Evolutionary conservation across 805 yeast species (phyloP).

Genomic region (Torulaspora delbrueckii): DNA sequence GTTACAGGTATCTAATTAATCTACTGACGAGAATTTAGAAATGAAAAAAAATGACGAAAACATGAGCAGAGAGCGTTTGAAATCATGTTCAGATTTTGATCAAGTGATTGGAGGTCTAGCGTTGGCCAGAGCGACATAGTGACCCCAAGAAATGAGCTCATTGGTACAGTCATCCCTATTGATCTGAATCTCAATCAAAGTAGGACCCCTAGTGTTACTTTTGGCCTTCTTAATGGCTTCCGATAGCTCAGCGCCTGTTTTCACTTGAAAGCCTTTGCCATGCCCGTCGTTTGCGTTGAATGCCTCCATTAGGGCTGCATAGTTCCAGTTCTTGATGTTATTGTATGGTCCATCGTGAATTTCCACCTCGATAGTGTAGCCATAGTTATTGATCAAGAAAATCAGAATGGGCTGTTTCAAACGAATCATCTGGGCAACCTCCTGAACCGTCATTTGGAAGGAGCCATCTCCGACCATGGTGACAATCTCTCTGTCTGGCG

Average conservation of each 20-base stretch:
- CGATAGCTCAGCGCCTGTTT: background rate
- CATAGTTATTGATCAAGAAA: slow-evolving; percentile 56
- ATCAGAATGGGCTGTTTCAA: slow-evolving; percentile 51
- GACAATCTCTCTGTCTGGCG: slow-evolving; percentile 16
- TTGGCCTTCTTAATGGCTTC: slow-evolving; percentile 1
- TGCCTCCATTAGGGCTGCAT: slow-evolving; percentile 13
- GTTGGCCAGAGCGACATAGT: slow-evolving; percentile 1
- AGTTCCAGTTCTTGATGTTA: slow-evolving; percentile 17
- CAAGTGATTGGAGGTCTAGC: background rate
- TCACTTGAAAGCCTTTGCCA: slow-evolving; percentile 1
- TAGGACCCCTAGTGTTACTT: background rate
- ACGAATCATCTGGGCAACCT: slow-evolving; percentile 51
- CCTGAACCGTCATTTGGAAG: slow-evolving; percentile 60
- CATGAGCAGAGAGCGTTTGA: background rate
- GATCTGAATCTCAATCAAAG: slow-evolving; percentile 2
- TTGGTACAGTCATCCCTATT: slow-evolving; percentile 1
- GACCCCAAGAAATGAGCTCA: slow-evolving; percentile 1
- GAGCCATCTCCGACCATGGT: slow-evolving; percentile 58
- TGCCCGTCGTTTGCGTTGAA: slow-evolving; percentile 10
- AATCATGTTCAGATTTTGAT: background rate
- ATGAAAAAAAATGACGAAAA: no score
- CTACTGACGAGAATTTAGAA: no score
- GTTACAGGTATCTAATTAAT: no score
- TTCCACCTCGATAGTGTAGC: slow-evolving; percentile 37
- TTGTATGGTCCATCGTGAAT: slow-evolving; percentile 12